These are phyloP conservation scores for Olyra latifolia DNA, from an alignment of 176 grass and related monocot genomes.

Conservation along the genomic window DNA sequence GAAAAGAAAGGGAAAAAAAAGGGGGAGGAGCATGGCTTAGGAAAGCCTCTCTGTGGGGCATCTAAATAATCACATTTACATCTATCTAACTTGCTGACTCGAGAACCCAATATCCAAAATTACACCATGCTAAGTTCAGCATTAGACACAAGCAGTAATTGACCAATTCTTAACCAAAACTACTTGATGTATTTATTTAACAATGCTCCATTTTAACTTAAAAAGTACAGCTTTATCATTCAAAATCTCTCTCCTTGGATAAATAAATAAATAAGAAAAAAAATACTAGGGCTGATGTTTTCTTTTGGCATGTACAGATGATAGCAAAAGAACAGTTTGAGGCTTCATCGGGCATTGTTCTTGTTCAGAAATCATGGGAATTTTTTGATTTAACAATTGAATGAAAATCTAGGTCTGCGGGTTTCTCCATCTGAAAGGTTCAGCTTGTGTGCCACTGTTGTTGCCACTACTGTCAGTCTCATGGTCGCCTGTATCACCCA, in stretches of 20 bases:
- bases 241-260: constrained; percentile 14
- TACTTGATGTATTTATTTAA: background rate
- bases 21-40: background rate
- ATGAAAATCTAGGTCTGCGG: constrained; percentile 27
- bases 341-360: background rate
- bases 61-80: constrained; percentile 20
- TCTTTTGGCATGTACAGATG: constrained; percentile 34
- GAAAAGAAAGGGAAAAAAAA: background rate
- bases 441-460: constrained; percentile 9
- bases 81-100: background rate
- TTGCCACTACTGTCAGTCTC: constrained; percentile 29
- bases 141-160: background rate
- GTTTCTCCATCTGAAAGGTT: constrained; percentile 67
- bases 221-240: background rate
- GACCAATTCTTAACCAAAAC: constrained; percentile 8
- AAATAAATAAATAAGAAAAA: constrained; percentile 43
- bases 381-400: background rate
- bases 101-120: background rate
- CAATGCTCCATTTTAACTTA: background rate
- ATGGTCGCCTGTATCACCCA: constrained; percentile 21
- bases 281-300: background rate
- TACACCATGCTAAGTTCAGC: background rate
- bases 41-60: background rate
- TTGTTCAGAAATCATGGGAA: constrained; percentile 19
- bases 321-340: background rate